Evolutionary conservation across 2,329 filamentous ascomycete species (phyloP), one percentile per base, ranked within the genome.

Genomic region (Exophiala sp.): DNA sequence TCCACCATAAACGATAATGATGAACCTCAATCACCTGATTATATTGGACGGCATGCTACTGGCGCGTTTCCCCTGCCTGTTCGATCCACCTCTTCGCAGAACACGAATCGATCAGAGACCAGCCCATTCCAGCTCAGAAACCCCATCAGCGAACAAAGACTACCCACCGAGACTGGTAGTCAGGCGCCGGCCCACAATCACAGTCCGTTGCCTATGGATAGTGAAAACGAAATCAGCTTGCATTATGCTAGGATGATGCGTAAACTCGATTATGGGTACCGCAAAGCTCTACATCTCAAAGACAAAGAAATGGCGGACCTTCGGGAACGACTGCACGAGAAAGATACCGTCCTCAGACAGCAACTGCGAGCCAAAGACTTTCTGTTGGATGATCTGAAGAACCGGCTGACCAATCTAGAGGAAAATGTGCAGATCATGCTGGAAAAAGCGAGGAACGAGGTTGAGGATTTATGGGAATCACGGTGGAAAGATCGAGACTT

Each of bases 381-480:
- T 41, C 52, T 58, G 35, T 58, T 63, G 36, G 65, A 68, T 24
- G 66, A 68, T 44, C 59, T 68, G 1, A 62, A 60, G 34, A 56
- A 55, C 34, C 46, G 62, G 39, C 57, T 66, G 7, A 49, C 53
- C 18, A 54, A 54, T 44, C 41, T 66, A 34, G 57, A 66, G 33
- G 62, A 63, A 46, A 54, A 59, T 44, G 50, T 65, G 34, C 56
- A 66, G 29, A 49, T 29, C 2, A 57, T 55, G 35, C 55, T 69
- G 10, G 66, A 71, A 50, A 65, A 59, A 46, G 66, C 67, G 14
- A 54, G 64, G 33, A 63, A 69, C 52, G 60, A 66, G 38, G 63
- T 70, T 3, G 68, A 71, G 49, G 67, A 70, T 49, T 39, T 65
- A 20, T 71, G 68, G 69, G 67, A 70, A 53, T 55, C 45, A 10